Conservation (phyloP, 2,329 filamentous ascomycete species). For the Aulographum hederae region DNA sequence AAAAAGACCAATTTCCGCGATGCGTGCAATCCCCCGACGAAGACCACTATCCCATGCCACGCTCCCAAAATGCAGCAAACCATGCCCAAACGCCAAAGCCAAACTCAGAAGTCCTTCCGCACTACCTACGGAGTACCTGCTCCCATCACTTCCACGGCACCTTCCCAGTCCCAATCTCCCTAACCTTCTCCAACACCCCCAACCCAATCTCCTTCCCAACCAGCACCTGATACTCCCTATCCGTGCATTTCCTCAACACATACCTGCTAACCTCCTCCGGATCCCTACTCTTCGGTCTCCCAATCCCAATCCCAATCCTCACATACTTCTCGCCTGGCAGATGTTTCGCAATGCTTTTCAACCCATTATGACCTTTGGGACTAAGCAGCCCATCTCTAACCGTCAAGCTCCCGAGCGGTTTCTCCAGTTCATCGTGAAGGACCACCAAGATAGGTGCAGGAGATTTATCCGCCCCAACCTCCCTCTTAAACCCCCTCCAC, state of each 20-base stretch:
- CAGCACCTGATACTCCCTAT: too few species aligned
- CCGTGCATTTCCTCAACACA: conserved; percentile 58
- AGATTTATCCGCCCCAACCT: conserved; percentile 9
- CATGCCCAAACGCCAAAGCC: too few species aligned
- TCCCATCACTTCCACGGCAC: too few species aligned
- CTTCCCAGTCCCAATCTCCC: too few species aligned
- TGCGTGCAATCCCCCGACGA: too few species aligned
- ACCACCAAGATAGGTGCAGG: conserved; percentile 39
- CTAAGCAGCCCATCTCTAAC: conserved; percentile 34
- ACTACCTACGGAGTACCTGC: too few species aligned
- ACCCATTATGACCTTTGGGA: conserved; percentile 23
- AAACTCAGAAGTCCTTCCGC: too few species aligned
- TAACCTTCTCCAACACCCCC: too few species aligned
- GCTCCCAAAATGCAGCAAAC: too few species aligned
- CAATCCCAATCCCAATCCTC: conserved; percentile 70
- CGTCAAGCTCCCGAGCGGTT: conserved; percentile 46
- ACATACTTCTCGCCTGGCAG: conserved; percentile 22
- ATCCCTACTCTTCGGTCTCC: conserved; percentile 55
- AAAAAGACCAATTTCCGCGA: too few species aligned
- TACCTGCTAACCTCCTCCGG: conserved; percentile 51
- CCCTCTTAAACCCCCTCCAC: conserved; percentile 36
- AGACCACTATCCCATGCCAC: too few species aligned
- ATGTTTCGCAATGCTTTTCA: conserved; percentile 21
- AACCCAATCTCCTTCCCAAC: too few species aligned
- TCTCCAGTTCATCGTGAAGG: conserved; percentile 78